Conservation (phyloP, 441 rosid genomes). For the Kokia cookei region DNA sequence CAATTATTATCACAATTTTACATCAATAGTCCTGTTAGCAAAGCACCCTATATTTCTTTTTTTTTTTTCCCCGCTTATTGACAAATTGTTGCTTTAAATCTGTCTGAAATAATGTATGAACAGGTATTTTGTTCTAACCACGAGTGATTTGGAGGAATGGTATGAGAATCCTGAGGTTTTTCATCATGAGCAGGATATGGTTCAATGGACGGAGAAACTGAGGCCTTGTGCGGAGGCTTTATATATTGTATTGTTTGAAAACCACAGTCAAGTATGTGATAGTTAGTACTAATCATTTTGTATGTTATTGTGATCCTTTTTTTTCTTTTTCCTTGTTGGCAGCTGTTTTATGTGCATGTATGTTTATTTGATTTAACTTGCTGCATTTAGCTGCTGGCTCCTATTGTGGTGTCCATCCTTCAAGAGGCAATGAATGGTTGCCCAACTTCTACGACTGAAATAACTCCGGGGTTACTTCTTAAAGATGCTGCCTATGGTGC, state of each 20-base stretch:
- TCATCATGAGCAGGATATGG: constrained; percentile 98
- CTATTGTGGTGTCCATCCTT: constrained; percentile 88
- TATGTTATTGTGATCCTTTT: background rate
- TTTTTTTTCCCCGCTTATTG: background rate
- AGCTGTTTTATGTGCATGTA: constrained; percentile 7
- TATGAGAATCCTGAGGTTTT: constrained; percentile 90
- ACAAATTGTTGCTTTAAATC: constrained; percentile 9
- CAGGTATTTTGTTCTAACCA: constrained; percentile 93
- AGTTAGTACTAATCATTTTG: constrained; percentile 5
- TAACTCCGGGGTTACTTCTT: constrained; percentile 81
- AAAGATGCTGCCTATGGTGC: constrained; percentile 99
- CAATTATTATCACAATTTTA: background rate
- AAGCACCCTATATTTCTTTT: background rate
- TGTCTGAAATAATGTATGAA: constrained; percentile 23
- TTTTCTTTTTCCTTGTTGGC: background rate
- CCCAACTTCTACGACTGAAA: constrained; percentile 73
- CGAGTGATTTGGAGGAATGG: constrained; percentile 89
- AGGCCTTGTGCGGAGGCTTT: constrained; percentile 98
- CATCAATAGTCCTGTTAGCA: background rate
- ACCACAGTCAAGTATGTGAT: constrained; percentile 85
- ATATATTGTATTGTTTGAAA: constrained; percentile 94
- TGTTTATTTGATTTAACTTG: constrained; percentile 18
- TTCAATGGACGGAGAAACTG: constrained; percentile 96
- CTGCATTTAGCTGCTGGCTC: constrained; percentile 72
- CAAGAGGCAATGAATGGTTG: constrained; percentile 92